phyloP scores from a whole-genome alignment of 495 filamentous ascomycete genomes.

The Neurospora sp. region DNA sequence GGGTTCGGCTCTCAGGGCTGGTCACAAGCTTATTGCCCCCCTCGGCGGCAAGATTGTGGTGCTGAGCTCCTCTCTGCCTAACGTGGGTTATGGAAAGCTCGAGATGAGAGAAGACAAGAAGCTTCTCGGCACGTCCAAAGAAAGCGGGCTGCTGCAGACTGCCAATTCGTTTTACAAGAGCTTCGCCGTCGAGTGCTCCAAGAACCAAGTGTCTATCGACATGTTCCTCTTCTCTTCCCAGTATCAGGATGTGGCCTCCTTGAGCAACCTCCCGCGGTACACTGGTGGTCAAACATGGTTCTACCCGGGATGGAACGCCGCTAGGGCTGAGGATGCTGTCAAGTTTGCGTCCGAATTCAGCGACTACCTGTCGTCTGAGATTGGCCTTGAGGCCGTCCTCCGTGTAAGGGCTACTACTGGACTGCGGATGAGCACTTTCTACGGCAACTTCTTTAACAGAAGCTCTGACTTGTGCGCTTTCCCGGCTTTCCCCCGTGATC shows the following conservation, averaged over 20 bases:
- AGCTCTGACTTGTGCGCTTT: constrained; percentile 95
- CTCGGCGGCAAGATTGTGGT: constrained; percentile 92
- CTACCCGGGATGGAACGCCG: constrained; percentile 96
- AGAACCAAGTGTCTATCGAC: constrained; percentile 95
- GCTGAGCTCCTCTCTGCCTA: constrained; percentile 81
- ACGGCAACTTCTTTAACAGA: constrained; percentile 98
- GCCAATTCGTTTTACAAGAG: constrained; percentile 96
- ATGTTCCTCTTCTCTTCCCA: constrained; percentile 98
- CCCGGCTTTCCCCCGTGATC: constrained; percentile 93
- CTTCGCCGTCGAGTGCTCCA: constrained; percentile 97
- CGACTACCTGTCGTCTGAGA: constrained; percentile 89
- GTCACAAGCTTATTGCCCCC: constrained; percentile 87
- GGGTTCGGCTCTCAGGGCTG: constrained; percentile 85
- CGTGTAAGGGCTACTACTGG: constrained; percentile 92
- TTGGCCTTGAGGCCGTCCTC: constrained; percentile 91
- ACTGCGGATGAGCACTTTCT: constrained; percentile 93
- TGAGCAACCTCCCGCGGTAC: constrained; percentile 89
- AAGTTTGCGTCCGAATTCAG: constrained; percentile 97
- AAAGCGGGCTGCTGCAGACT: constrained; percentile 78
- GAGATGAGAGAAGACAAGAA: constrained; percentile 97
- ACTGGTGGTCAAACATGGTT: constrained; percentile 98
- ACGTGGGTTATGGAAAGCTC: constrained; percentile 79
- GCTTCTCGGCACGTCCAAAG: constrained; percentile 86
- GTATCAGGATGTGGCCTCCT: constrained; percentile 93
- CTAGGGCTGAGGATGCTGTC: constrained; percentile 84